Conservation (phyloP, 192 early-diverging fungal species). For the Dispira simplex region DNA sequence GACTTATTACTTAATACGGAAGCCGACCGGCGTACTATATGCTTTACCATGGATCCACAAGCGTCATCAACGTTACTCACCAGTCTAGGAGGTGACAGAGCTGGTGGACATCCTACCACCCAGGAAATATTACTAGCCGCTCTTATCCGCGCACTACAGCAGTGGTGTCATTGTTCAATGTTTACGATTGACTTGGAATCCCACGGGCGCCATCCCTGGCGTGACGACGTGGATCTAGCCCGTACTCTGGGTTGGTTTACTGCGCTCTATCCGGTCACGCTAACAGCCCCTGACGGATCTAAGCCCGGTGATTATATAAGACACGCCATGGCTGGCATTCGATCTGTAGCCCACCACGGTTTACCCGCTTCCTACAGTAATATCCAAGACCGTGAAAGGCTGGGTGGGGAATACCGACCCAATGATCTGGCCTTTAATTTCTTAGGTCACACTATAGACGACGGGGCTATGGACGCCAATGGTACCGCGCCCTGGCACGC, state of each 20-base stretch:
- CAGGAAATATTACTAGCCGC: constrained; percentile 9
- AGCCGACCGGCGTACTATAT: no score
- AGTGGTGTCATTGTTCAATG: no score
- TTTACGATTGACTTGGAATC: not conserved
- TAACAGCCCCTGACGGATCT: no score
- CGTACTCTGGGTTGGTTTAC: constrained; percentile 21
- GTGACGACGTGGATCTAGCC: constrained; percentile 2
- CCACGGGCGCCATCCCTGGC: constrained; percentile 12
- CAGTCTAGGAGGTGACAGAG: no score
- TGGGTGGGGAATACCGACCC: not conserved
- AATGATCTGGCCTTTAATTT: constrained; percentile 1
- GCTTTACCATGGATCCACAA: not conserved
- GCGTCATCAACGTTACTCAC: no score
- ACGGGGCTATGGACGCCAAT: not conserved
- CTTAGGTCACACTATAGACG: not conserved
- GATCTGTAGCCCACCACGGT: not conserved
- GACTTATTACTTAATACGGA: not conserved
- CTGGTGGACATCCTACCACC: not conserved
- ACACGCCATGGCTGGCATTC: not conserved
- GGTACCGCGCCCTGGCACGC: not conserved
- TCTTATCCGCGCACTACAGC: not conserved
- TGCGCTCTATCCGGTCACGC: not conserved
- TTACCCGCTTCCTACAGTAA: not conserved
- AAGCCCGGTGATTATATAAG: not conserved
- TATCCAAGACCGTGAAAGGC: no score